A percentile compares a stretch with the other conserved stretches of the same genome.
Evolutionary conservation across 345 rosid species (phyloP).

Genomic region (Erucastrum elatum): DNA sequence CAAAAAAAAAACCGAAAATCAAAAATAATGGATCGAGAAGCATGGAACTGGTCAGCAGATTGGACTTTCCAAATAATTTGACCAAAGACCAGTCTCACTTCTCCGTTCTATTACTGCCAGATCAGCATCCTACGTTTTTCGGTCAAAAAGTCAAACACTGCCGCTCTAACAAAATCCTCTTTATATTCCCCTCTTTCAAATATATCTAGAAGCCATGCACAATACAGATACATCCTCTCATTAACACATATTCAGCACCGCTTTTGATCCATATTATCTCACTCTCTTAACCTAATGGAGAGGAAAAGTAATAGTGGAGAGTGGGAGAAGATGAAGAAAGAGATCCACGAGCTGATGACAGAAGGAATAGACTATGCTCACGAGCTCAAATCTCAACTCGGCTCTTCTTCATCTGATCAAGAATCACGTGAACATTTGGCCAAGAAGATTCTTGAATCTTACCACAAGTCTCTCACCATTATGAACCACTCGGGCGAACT

Average conservation of each 20-base stretch:
- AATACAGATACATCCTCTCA: slow-evolving; percentile 11
- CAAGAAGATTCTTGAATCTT: slow-evolving; percentile 57
- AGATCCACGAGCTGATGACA: slow-evolving; percentile 52
- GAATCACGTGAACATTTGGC: slow-evolving; percentile 51
- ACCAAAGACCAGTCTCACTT: slow-evolving; percentile 39
- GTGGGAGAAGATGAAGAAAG: slow-evolving; percentile 52
- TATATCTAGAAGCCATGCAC: slow-evolving; percentile 33
- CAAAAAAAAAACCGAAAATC: neutral
- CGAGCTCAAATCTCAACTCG: slow-evolving; percentile 41
- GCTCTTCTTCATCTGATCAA: slow-evolving; percentile 42
- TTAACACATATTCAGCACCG: neutral
- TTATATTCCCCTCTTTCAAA: slow-evolving; percentile 24
- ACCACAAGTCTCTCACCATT: slow-evolving; percentile 59
- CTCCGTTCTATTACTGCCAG: slow-evolving; percentile 20
- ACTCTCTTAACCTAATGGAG: slow-evolving; percentile 16
- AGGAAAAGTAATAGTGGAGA: slow-evolving; percentile 51
- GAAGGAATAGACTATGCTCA: slow-evolving; percentile 64
- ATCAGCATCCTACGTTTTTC: slow-evolving; percentile 20
- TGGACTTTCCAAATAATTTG: slow-evolving; percentile 43
- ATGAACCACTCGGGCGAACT: slow-evolving; percentile 35
- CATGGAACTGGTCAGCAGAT: slow-evolving; percentile 38
- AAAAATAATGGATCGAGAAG: slow-evolving; percentile 33
- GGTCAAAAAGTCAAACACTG: slow-evolving; percentile 40
- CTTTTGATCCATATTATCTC: neutral
- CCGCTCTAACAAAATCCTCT: slow-evolving; percentile 29